Evolutionary conservation across 169 alveolate genomes (phyloP).

Genomic region (Plasmodium inui): DNA sequence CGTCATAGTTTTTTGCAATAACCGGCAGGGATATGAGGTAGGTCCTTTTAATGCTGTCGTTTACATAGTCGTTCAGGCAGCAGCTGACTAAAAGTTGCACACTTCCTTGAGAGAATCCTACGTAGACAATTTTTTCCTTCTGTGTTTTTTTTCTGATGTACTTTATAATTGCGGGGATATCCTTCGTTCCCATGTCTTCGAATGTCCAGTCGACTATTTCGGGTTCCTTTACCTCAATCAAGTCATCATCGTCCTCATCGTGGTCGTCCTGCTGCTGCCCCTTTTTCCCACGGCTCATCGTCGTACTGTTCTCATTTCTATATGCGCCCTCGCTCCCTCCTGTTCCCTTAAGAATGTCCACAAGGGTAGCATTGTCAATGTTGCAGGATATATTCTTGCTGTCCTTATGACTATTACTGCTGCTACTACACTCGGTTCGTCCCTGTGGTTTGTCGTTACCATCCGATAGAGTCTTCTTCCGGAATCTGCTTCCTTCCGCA

Average conservation of each 20-base stretch:
- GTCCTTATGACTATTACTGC: background rate
- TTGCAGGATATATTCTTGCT: background rate
- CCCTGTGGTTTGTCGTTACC: no score
- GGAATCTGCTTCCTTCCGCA: background rate
- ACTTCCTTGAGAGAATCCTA: constrained; percentile 69
- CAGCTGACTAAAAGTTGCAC: constrained; percentile 16
- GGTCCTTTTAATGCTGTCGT: constrained; percentile 14
- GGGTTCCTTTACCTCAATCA: background rate
- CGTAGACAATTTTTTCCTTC: constrained; percentile 39
- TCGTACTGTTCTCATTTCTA: background rate
- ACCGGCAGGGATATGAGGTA: constrained; percentile 45
- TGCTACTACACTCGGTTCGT: no score
- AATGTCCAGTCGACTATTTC: constrained; percentile 17
- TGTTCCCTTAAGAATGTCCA: background rate
- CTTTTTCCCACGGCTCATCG: background rate
- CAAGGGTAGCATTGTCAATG: background rate
- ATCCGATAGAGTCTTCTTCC: no score
- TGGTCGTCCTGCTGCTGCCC: no score
- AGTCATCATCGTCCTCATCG: background rate
- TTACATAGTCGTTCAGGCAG: constrained; percentile 19
- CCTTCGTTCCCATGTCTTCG: constrained; percentile 63
- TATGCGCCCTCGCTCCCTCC: background rate
- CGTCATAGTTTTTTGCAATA: background rate
- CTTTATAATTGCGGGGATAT: constrained; percentile 40
- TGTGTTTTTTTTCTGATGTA: constrained; percentile 34